Evolutionary conservation across 106 monocot genomes (phyloP).

Genomic region (Allium cepa): DNA sequence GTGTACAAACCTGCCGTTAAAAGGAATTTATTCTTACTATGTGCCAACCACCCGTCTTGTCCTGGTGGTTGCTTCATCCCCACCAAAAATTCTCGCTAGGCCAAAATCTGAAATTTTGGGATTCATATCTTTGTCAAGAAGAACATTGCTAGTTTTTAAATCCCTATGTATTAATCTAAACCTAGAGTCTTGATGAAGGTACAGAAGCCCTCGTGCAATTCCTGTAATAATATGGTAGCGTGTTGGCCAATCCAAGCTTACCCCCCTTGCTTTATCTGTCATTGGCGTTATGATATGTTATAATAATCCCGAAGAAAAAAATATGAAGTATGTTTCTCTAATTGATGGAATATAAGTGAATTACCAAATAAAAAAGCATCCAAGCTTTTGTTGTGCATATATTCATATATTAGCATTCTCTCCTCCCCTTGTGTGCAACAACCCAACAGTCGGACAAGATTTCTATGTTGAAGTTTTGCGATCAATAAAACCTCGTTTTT

Average conservation of each 20-base stretch:
- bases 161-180: constrained; percentile 25
- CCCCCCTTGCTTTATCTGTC: not conserved
- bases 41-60: constrained; percentile 14
- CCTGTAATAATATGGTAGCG: constrained; percentile 15
- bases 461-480: no score
- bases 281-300: no score
- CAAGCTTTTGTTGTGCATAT: no score
- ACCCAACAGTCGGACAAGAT: no score
- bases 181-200: constrained; percentile 27
- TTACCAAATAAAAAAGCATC: no score
- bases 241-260: constrained; percentile 3
- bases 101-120: constrained; percentile 33
- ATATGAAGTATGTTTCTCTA: no score
- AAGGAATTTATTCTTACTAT: not conserved
- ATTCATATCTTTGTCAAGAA: constrained; percentile 19
- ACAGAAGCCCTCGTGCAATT: constrained; percentile 21
- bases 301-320: no score
- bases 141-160: constrained; percentile 18
- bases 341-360: no score
- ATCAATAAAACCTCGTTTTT: no score
- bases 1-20: not conserved
- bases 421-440: no score
- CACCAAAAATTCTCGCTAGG: constrained; percentile 23
- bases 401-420: no score
- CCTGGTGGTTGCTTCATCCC: constrained; percentile 7